Percentiles rank a stretch among this genome's conserved stretches.
These are phyloP conservation scores for Colletotrichum limetticola DNA, from an alignment of 2,329 filamentous ascomycete genomes.

Conservation along the genomic window DNA sequence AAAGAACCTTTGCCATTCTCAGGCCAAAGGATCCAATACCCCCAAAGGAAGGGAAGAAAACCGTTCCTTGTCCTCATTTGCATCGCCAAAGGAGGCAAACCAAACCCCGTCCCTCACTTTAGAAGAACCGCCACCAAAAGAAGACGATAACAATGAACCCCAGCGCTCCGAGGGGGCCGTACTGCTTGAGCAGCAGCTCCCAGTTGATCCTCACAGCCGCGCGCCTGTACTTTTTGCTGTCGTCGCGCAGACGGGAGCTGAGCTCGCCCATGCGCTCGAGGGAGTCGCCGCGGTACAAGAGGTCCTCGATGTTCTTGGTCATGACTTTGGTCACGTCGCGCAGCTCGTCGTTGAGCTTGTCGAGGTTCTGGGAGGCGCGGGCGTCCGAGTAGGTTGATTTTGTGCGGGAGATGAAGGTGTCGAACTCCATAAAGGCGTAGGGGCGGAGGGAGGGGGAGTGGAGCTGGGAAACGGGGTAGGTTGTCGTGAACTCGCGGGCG, in stretches of 20 bases:
- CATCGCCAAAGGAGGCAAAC: neutral
- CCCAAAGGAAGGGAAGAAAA: neutral
- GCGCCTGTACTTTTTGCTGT: slow-evolving; percentile 92
- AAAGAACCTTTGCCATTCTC: neutral
- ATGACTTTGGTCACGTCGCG: slow-evolving; percentile 99
- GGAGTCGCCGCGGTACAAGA: slow-evolving; percentile 93
- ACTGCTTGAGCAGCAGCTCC: slow-evolving; percentile 96
- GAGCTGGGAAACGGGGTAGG: slow-evolving; percentile 80
- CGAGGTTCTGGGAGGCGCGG: slow-evolving; percentile 89
- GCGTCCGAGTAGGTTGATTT: slow-evolving; percentile 95
- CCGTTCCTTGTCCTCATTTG: neutral
- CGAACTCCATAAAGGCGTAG: slow-evolving; percentile 98
- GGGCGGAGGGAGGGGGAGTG: slow-evolving; percentile 81
- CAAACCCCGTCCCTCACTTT: neutral
- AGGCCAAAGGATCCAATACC: neutral
- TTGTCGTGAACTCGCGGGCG: slow-evolving; percentile 87
- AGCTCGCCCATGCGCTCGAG: slow-evolving; percentile 98
- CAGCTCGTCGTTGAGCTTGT: slow-evolving; percentile 95
- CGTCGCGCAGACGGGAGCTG: slow-evolving; percentile 85
- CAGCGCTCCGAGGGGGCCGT: slow-evolving; percentile 87
- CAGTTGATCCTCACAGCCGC: slow-evolving; percentile 97
- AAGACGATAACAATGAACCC: slow-evolving; percentile 87
- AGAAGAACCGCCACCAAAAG: slow-evolving; percentile 95
- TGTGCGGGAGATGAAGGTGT: slow-evolving; percentile 94
- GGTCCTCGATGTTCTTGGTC: slow-evolving; percentile 99